These are phyloP conservation scores for Starmerella gropengiesseri DNA, from an alignment of 805 yeast species.

Conservation along the genomic window DNA sequence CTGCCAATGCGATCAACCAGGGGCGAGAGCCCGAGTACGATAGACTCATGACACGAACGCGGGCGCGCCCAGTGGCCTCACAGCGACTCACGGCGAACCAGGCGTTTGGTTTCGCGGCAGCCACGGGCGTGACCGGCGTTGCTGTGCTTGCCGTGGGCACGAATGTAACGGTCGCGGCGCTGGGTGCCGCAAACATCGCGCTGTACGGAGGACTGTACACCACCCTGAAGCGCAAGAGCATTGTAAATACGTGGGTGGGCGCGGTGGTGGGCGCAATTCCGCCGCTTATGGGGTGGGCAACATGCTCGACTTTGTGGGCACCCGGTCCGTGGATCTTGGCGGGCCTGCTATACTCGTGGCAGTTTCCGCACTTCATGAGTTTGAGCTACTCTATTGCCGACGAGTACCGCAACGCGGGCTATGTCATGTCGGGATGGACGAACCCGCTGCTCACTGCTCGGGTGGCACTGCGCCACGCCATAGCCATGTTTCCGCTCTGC, in stretches of 20 bases:
- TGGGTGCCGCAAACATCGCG: conserved; percentile 72
- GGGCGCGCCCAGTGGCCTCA: conserved; percentile 78
- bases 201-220: conserved; percentile 88
- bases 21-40: conserved; percentile 91
- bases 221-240: conserved; percentile 71
- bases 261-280: conserved; percentile 99
- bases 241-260: conserved; percentile 95
- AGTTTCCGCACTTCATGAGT: conserved; percentile 94
- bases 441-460: conserved; percentile 87
- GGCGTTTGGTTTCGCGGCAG: conserved; percentile 71
- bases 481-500: conserved; percentile 91
- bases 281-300: conserved; percentile 99
- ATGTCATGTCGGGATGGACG: conserved; percentile 93
- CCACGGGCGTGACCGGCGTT: conserved; percentile 62
- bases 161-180: conserved; percentile 66
- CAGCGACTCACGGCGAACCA: conserved; percentile 65
- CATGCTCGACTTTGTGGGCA: conserved; percentile 50
- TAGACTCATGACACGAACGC: conserved; percentile 75
- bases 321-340: conserved; percentile 97
- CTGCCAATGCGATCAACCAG: conserved; percentile 96
- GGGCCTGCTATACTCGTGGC: conserved; percentile 88
- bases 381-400: conserved; percentile 76
- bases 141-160: conserved; percentile 65
- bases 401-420: conserved; percentile 87
- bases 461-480: conserved; percentile 79